Base-by-base conservation (phyloP, 2,329 filamentous ascomycete species). In the Ceratocystiopsis sp. region DNA sequence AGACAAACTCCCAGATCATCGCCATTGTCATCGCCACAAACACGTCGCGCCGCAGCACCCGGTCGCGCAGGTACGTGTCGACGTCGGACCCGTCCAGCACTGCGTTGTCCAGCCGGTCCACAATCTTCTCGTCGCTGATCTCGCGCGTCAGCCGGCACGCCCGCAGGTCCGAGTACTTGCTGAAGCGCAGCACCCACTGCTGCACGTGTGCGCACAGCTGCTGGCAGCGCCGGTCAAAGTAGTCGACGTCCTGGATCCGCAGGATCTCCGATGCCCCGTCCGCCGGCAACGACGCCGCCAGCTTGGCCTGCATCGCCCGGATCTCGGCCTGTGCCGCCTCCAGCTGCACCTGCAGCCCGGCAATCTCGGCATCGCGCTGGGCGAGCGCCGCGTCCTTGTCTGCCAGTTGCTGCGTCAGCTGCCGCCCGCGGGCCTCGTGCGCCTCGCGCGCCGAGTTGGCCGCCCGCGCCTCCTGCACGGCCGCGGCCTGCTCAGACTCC, bases 21-120 rank as follows among this genome's bases (percentile, higher is more conserved):
- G 83, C 91, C 87, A 96, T 96, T 44, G 89, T 84, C 60, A 98
- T 86, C 35, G 86, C 91, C 85, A 96, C 95, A 69, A 98, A 95
- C 46, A 96, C 79, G 59, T 96, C 89, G 47, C 89, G 78, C 48
- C 91, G 80, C 55, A 75, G 79, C 43, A 95, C 81, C 35, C 93
- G 83, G 59, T 98, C 89, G 51, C 74, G 73, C 40, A 98, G 78
- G 55, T 93, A 91, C 45, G 69, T 67, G 60, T 96, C 86, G 49
- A 94, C 86, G 57, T 96, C 87, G 38, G 85, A 85, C 48, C 89
- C 91, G 61, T 98, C 93, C 21, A 98, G 72, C 43, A 98, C 78
- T 48, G 85, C 78, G 60, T 95, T 95, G 64, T 96, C 91, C 40
- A 98, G 78, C 36, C 89, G 80, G 59, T 93, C 86, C 55, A 93